Percentiles rank a stretch among this genome's conserved stretches.
Conservation (phyloP, 768 basidiomycete genomes). For the Pleurotus tuber-regium region DNA sequence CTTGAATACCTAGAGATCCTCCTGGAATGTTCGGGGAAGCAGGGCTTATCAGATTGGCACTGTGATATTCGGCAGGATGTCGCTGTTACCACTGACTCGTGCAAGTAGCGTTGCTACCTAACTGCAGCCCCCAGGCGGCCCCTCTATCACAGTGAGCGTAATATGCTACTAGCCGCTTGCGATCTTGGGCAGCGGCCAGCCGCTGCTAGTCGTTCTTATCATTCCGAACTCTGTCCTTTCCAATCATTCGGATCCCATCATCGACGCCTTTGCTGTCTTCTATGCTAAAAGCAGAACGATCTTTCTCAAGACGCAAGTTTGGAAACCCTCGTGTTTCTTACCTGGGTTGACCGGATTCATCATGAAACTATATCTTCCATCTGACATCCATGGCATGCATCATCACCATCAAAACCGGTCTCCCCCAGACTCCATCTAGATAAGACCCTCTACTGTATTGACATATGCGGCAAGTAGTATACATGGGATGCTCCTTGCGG, state of each 20-base stretch:
- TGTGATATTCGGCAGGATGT: not conserved
- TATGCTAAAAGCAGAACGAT: too few relatives aligned
- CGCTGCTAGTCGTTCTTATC: too few relatives aligned
- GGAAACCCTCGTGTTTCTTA: not conserved
- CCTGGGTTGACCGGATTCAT: not conserved
- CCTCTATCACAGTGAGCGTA: too few relatives aligned
- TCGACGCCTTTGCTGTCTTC: too few relatives aligned
- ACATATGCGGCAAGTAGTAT: not conserved
- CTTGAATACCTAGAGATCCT: not conserved
- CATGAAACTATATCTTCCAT: constrained; percentile 1
- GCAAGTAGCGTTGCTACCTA: too few relatives aligned
- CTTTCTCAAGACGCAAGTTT: constrained; percentile 6
- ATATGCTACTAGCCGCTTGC: too few relatives aligned
- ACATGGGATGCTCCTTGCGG: too few relatives aligned
- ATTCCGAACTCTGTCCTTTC: too few relatives aligned
- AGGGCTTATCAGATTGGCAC: not conserved
- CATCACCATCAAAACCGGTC: constrained; percentile 1
- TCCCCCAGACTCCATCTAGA: not conserved
- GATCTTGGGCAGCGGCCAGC: too few relatives aligned
- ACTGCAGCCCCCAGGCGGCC: too few relatives aligned
- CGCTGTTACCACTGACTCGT: too few relatives aligned
- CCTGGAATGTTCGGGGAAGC: not conserved
- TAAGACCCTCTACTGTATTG: not conserved
- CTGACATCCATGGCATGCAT: not conserved
- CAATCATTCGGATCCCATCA: too few relatives aligned